Evolutionary conservation across 2,329 filamentous ascomycete species (phyloP), one percentile per base, ranked within the genome.

Genomic region (Botrytis galanthina): DNA sequence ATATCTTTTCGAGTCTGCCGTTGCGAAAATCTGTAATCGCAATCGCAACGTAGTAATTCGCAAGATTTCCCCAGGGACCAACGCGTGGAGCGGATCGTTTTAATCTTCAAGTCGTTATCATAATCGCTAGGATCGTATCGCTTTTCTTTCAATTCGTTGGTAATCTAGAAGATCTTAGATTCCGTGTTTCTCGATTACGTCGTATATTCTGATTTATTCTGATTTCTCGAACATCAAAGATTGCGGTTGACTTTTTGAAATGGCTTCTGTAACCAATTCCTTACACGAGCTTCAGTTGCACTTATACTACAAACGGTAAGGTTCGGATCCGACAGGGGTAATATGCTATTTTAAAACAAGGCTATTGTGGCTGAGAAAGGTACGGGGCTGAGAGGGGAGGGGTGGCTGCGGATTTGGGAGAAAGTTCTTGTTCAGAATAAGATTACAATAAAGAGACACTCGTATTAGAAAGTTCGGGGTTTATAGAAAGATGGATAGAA

Each of bases 61-160:
- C 35, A 59, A 63, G 57, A 66, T 66, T 46, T 68, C 44, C 37
- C 59, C 32, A 69, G 54, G 64, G 70, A 63, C 67, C 59, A 75
- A 71, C 67, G 74, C 72, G 73, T 57, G 62, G 64, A 70, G 48
- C 60, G 69, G 44, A 66, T 59, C 51, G 73, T 69, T 57, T 5
- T 29, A 48, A 37, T 73, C 48, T 69, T 77, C n/a, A 75, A 74
- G 73, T 78, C 64, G 74, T 74, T 51, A 62, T 75, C 74, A 77
- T 76, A 51, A 73, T 75, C n/a, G 66, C 51, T 60, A 32, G 66
- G 57, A 44, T 42, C 26, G 42, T 32, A 60, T 60, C 37, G 48
- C 16, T 64, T 54, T 70, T 54, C 42, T 20, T 18, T 62, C 66
- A 29, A 73, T 42, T 62, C 46, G 9, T 59, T 16, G 20, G 29